Percentiles rank a stretch among this genome's conserved stretches.
phyloP scores from a whole-genome alignment of 495 filamentous ascomycete genomes.

The Lindgomyces ingoldianus region DNA sequence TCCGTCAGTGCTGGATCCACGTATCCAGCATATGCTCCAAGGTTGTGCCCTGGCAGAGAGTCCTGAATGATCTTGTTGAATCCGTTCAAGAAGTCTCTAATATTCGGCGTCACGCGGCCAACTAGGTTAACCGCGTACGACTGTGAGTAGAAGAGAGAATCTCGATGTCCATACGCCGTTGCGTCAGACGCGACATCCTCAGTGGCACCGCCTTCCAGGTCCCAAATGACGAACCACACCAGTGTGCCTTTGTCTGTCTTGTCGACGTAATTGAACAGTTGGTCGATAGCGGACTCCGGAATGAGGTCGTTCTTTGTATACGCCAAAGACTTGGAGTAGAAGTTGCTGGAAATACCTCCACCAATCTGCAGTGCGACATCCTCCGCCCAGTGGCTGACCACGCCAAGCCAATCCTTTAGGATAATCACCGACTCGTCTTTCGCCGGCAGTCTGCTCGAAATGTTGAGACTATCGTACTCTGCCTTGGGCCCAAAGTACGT shows the following conservation, averaged over 20 bases:
- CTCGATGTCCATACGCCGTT: conserved; percentile 52
- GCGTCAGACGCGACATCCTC: conserved; percentile 47
- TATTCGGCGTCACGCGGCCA: conserved; percentile 46
- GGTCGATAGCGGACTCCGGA: conserved; percentile 44
- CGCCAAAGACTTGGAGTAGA: conserved; percentile 53
- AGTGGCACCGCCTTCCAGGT: conserved; percentile 50
- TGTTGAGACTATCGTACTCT: conserved; percentile 46
- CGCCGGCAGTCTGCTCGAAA: conserved; percentile 43
- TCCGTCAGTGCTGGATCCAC: conserved; percentile 36
- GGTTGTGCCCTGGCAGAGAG: conserved; percentile 21
- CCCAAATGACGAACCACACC: conserved; percentile 51
- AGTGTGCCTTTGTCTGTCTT: conserved; percentile 48
- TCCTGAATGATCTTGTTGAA: conserved; percentile 48
- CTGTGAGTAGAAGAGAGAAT: conserved; percentile 52
- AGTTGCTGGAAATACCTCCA: conserved; percentile 47
- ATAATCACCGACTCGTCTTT: conserved; percentile 44
- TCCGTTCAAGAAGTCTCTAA: conserved; percentile 47
- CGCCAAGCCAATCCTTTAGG: conserved; percentile 59
- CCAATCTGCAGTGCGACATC: conserved; percentile 41
- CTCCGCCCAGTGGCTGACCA: conserved; percentile 54
- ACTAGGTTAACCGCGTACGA: conserved; percentile 49
- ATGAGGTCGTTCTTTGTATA: conserved; percentile 53
- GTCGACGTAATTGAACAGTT: conserved; percentile 51
- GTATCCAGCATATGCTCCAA: conserved; percentile 40
- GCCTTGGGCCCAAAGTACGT: conserved; percentile 49